Evolutionary conservation across 1,139 yeast genomes (phyloP).

Genomic region (Candida sojae): DNA sequence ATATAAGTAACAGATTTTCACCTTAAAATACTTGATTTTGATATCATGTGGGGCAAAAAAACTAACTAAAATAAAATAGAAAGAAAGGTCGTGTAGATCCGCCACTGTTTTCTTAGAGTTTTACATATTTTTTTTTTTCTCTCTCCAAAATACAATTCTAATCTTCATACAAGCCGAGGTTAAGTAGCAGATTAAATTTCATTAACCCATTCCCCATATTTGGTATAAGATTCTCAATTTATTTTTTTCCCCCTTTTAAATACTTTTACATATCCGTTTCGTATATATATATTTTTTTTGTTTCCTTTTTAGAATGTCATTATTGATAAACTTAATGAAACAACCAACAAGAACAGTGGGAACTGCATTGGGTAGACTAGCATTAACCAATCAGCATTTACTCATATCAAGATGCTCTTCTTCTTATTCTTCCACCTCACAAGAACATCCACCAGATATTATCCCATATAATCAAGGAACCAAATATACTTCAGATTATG

Average conservation of each 20-base stretch:
- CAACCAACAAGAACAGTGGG: not conserved
- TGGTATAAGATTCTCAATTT: too few species aligned
- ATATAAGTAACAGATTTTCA: conserved; percentile 2
- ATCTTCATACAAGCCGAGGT: too few species aligned
- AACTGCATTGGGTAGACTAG: conserved; percentile 21
- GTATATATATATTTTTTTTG: not conserved
- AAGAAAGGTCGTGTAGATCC: too few species aligned
- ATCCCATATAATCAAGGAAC: conserved; percentile 29
- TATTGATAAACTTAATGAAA: conserved; percentile 1
- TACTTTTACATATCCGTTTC: not conserved
- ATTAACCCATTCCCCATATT: too few species aligned
- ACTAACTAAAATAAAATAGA: too few species aligned
- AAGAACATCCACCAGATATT: conserved; percentile 7
- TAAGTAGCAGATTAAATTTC: too few species aligned
- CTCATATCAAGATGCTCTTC: conserved; percentile 12
- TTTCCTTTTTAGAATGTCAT: conserved; percentile 1
- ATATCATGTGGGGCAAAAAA: too few species aligned
- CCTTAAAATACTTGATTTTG: not conserved
- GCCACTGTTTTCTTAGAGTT: too few species aligned
- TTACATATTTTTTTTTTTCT: too few species aligned
- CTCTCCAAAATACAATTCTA: too few species aligned
- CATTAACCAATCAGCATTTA: conserved; percentile 24
- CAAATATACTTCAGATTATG: conserved; percentile 34
- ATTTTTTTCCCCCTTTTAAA: too few species aligned
- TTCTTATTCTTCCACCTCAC: conserved; percentile 9